Evolutionary conservation across 2,329 filamentous ascomycete genomes (phyloP).

Genomic region (Lachnellula cervina): DNA sequence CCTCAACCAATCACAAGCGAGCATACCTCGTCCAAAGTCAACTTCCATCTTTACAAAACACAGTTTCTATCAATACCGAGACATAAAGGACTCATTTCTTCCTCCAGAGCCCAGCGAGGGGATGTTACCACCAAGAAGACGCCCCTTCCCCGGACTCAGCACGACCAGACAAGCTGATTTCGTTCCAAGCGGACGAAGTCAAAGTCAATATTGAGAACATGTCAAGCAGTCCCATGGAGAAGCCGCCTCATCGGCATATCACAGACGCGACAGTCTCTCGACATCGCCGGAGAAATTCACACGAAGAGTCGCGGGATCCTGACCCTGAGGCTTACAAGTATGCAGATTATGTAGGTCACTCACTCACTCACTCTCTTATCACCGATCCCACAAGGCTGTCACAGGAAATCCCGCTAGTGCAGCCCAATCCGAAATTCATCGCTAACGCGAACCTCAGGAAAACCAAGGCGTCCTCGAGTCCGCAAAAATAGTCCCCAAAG

Average conservation of each 20-base stretch:
- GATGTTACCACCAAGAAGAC: no score
- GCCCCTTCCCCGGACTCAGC: not conserved
- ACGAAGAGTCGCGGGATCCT: not conserved
- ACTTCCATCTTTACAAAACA: not conserved
- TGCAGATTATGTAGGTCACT: not conserved
- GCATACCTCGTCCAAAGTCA: not conserved
- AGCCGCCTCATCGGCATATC: not conserved
- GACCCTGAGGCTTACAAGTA: no score
- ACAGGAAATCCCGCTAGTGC: not conserved
- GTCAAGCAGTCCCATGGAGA: not conserved
- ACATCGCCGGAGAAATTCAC: not conserved
- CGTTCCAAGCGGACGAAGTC: not conserved
- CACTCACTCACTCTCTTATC: not conserved
- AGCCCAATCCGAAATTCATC: not conserved
- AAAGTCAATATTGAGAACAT: not conserved
- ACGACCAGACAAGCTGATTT: not conserved
- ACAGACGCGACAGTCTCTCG: not conserved
- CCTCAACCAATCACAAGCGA: conserved; percentile 14
- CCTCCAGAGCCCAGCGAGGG: not conserved
- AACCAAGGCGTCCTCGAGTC: not conserved
- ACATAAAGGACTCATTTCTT: not conserved
- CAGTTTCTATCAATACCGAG: not conserved
- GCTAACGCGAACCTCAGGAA: conserved; percentile 1
- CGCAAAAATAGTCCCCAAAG: not conserved
- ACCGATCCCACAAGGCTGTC: conserved; percentile 1